Evolutionary conservation across 1,139 yeast species (phyloP), one percentile per base, ranked within the genome.

Genomic region (Pichia kudriavzevii): DNA sequence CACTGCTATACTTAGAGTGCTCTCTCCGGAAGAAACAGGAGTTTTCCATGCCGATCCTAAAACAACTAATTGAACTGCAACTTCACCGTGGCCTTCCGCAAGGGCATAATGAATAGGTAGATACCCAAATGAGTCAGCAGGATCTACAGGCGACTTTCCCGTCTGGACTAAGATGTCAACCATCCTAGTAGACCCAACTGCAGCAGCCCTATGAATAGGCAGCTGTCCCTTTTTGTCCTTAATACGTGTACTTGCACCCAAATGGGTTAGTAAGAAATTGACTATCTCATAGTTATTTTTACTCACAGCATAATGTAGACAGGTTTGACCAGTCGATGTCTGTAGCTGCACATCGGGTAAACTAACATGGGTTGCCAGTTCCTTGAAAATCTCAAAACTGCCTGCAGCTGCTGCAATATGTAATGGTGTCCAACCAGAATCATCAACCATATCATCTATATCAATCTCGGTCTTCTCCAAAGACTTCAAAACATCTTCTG

Each of bases 61-160:
- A 30, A 67, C 65, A 5, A 78, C 74, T 32, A 88, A 60, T 27
- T 63, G 50, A 2, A 75, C 67, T 0, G 83, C 95, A 7, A 75
- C 73, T 40, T 84, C 95, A 2, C 79, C 88, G 52, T 80, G 79
- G 0, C 96, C 96, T 55, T 88, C 98, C 0, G 95, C 91, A 36
- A 82, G 60, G 0, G 97, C 95, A 56, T 85, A 94, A 56, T 85
- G 94, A 46, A 88, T 57, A 1, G 95, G 77, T 0, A 94, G 82
- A 88, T 93, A 84, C 0, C 94, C 94, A 34, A 70, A 67, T 14
- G 50, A 48, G 53, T 88, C 97, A 28, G 72, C 69, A 5, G 76
- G 66, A 50, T 85, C 83, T 19, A 87, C 53, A 14, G 84, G 81
- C 3, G 79, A 74, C 35, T 69, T 69, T 10, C 73, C 71, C 7